Base-by-base conservation (phyloP, 2,329 filamentous ascomycete species). In the Colletotrichum brevisporum region DNA sequence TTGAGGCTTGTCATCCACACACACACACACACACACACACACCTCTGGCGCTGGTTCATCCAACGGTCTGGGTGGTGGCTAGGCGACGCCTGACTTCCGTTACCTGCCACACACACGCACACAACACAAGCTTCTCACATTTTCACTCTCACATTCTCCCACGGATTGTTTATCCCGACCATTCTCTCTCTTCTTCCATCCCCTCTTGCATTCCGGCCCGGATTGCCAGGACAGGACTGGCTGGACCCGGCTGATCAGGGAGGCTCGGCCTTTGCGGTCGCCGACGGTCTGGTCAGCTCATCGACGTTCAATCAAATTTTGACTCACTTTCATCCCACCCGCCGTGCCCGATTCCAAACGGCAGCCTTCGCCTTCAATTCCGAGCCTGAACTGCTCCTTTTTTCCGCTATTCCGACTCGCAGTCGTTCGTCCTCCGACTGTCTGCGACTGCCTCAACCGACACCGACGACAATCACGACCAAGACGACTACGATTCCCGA, bases 261-360 rank as follows among this genome's bases (percentile, higher is more conserved):
- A 60, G 66, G 41, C 18, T 55, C 50, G 45, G 53, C 21, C 48
- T 58, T 26, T 41, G 45, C 53, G 43, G 43, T 16, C 41, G 41
- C 41, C 41, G 41, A 13, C 31, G 50, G n/a, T 47, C 55, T 48
- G 24, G 45, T 53, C 61, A 36, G 53, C 27, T 27, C 27, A 45
- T 24, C 31, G 16, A 54, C 39, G 24, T 61, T 68, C 48, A 43
- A 65, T 65, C 60, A 65, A 68, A 58, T 43, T 36, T 59, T 58
- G 65, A 57, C 65, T 64, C 60, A 65, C 65, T 58, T 9, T 64
- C 66, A 69, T 66, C 61, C 60, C 62, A 50, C 54, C 13, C n/a
- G 16, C 15, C 24, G 8, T 31, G 21, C n/a, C 47, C 63, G 24
- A 31, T 24, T 57, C 31, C 10, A 27, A 51, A 45, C 48, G 31